phyloP scores from a whole-genome alignment of 176 grass and related monocot genomes.

The Microstegium vimineum region DNA sequence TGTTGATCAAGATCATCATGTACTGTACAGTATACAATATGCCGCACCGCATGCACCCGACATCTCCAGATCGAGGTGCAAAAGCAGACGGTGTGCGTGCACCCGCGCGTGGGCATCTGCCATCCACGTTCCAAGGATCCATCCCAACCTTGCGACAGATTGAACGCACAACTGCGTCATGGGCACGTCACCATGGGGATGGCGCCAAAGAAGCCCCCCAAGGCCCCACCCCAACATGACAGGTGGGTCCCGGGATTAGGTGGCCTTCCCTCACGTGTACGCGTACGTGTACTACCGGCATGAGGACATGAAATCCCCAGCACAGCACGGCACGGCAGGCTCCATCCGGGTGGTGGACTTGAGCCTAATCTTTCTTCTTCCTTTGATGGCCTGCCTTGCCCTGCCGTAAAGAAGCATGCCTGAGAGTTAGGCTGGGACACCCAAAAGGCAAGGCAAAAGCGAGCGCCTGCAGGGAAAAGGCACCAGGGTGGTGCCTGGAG shows the following conservation, averaged over 20 bases:
- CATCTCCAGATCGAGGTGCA: background rate
- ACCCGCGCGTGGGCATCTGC: background rate
- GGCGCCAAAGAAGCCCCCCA: background rate
- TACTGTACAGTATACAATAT: too few relatives aligned
- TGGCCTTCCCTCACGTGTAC: constrained; percentile 24
- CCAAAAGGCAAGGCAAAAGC: constrained; percentile 21
- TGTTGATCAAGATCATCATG: background rate
- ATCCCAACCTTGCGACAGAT: background rate
- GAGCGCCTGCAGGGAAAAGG: background rate
- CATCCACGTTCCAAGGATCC: background rate
- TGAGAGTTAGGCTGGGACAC: background rate
- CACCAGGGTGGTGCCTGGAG: background rate
- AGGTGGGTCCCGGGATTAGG: background rate
- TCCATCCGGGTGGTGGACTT: constrained; percentile 18
- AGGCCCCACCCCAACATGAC: background rate
- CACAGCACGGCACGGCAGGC: too few relatives aligned
- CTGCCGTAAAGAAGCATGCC: constrained; percentile 32
- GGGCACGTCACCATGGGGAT: constrained; percentile 20
- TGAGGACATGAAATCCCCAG: too few relatives aligned
- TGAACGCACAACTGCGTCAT: constrained; percentile 35
- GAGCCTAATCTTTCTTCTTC: constrained; percentile 4
- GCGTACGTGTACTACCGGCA: constrained; percentile 31
- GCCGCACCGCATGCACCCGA: background rate
- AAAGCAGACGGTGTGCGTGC: background rate
- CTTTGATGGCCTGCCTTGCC: constrained; percentile 15